Base-by-base conservation (phyloP, 257 asterid species). In the Striga asiatica region DNA sequence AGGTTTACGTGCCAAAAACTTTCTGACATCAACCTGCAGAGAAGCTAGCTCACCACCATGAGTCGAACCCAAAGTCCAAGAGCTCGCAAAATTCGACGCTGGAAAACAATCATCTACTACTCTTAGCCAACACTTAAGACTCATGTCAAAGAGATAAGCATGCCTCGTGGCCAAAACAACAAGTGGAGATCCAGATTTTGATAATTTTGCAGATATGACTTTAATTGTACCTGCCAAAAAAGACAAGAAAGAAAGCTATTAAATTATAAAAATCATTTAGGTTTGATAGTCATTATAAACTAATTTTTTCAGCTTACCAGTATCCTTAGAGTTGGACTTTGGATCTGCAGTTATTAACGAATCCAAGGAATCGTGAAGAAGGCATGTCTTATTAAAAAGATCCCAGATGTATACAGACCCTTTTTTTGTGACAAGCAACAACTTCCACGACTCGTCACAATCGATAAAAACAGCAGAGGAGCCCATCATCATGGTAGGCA, bases 41-140 rank as follows among this genome's bases (percentile, higher is more conserved):
- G 71, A 78, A 19, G 93, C 93, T 70, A 92, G 84, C 76, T 92
- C 98, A 60, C 97, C 98, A 51, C 93, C 89, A 71, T 77, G 95
- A 43, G 75, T 65, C 1, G 89, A 78, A 56, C 98, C 86, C 23
- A 75, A 68, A 66, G 76, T 79, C 94, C 97, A 92, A 13, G 97
- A 79, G 76, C 97, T 92, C 43, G 97, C 76, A 70, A 80, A 87
- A 74, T 84, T 87, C 45, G 98, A 91, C 37, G 89, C 83, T 10
- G 98, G 94, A 48, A 84, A 84, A 71, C 88, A 76, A 68, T 92
- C 95, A 61, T 92, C 98, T 3, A 94, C 98, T 50, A 88, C 97
- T 68, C 97, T 80, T 71, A 92, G 64, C 97, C 97, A 92, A 74
- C 98, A 92, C 84, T 67, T 82, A 48, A 92, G 87, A 73, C 78